phyloP scores from a whole-genome alignment of 345 rosid genomes.

The Chamaenerion angustifolium region DNA sequence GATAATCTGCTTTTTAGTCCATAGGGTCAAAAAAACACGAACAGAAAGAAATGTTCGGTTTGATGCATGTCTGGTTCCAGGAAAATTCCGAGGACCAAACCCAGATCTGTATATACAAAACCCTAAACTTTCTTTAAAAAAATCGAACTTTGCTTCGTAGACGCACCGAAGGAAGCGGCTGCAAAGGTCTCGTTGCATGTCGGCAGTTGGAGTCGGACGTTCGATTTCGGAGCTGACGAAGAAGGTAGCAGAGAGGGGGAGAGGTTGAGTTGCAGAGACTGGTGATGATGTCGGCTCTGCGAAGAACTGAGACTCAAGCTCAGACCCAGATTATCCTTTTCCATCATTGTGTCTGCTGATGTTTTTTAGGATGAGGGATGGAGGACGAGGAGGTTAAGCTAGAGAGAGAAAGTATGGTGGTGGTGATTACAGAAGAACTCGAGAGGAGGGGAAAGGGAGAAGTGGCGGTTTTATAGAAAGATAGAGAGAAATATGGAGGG shows the following conservation, averaged over 20 bases:
- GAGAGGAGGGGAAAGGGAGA: not conserved
- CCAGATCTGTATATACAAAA: not conserved
- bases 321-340: conserved; percentile 72
- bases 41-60: too few relatives aligned
- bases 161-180: conserved; percentile 10
- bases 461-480: conserved; percentile 1
- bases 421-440: not conserved
- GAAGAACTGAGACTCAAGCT: conserved; percentile 54
- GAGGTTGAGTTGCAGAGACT: conserved; percentile 41
- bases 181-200: conserved; percentile 35
- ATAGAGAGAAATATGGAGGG: conserved; percentile 3
- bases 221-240: too few relatives aligned
- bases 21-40: too few relatives aligned
- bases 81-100: not conserved
- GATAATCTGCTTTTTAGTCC: too few relatives aligned
- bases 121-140: too few relatives aligned
- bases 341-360: conserved; percentile 27
- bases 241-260: conserved; percentile 22
- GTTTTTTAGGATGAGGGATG: not conserved
- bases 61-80: too few relatives aligned
- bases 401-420: not conserved
- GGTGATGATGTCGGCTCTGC: conserved; percentile 12
- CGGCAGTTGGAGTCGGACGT: conserved; percentile 29
- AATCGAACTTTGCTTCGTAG: conserved; percentile 3
- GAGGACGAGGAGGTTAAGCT: not conserved